phyloP scores from a whole-genome alignment of 2,329 filamentous ascomycete species.

The Venturia pyrina region DNA sequence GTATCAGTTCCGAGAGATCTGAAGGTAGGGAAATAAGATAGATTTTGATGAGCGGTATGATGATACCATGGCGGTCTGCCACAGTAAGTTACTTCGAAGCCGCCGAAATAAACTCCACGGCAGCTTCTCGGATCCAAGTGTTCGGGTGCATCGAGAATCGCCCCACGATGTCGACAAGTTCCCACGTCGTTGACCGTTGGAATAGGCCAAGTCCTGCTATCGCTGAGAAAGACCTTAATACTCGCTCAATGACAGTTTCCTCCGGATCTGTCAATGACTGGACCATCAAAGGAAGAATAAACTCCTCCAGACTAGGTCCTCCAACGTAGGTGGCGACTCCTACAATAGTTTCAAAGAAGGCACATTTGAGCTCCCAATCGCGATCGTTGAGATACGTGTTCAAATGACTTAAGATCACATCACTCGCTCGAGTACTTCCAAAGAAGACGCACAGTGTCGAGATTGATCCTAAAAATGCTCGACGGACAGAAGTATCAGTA shows the following conservation, averaged over 20 bases:
- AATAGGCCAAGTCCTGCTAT: constrained; percentile 83
- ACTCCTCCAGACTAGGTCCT: constrained; percentile 81
- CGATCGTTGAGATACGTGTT: constrained; percentile 96
- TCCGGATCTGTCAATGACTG: constrained; percentile 89
- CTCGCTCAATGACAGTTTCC: constrained; percentile 87
- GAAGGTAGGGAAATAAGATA: constrained; percentile 69
- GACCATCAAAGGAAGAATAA: constrained; percentile 90
- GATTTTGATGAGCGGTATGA: constrained; percentile 68
- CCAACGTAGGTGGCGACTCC: constrained; percentile 87
- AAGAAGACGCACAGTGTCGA: constrained; percentile 92
- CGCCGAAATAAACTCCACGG: constrained; percentile 71
- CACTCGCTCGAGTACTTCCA: constrained; percentile 80
- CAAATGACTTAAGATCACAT: constrained; percentile 90
- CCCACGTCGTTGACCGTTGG: constrained; percentile 75
- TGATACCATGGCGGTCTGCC: constrained; percentile 74
- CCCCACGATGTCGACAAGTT: constrained; percentile 71
- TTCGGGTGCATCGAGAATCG: constrained; percentile 92
- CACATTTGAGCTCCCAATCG: constrained; percentile 93
- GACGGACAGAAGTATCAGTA: constrained; percentile 69
- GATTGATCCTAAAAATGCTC: constrained; percentile 86
- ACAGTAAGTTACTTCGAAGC: constrained; percentile 64
- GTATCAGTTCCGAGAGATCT: constrained; percentile 57
- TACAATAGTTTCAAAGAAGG: constrained; percentile 92
- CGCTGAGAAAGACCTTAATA: constrained; percentile 75
- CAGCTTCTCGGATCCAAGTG: constrained; percentile 86